Evolutionary conservation across 495 filamentous ascomycete genomes (phyloP), one percentile per base, ranked within the genome.

Genomic region (Penicillium maclennaniae): DNA sequence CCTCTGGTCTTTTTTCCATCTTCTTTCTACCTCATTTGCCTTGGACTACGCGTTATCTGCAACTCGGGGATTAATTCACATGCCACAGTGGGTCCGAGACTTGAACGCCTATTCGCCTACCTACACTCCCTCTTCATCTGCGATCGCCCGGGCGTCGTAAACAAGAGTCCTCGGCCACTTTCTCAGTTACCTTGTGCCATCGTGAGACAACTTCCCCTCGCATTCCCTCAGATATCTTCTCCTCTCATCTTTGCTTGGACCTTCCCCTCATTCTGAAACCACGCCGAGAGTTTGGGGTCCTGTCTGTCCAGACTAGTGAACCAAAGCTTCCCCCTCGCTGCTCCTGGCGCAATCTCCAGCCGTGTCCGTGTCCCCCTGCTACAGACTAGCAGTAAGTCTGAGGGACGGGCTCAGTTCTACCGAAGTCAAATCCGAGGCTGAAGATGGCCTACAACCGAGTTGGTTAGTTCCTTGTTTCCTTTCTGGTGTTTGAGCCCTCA

Each of bases 401-500:
- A 47, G 56, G 62, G 63, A 58, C 56, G 61, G 52, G 50, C 54
- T 59, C 53, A 56, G 45, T 57, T 65, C 58, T 55, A 45, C 51
- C 59, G 43, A 55, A 56, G 59, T 54, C 42, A 53, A 55, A 48
- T 34, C 58, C 59, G 45, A 56, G 54, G 55, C 65, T 47, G 43
- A 52, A 53, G 20, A 75, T 75, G 72, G 68, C 84, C 66, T 88
- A 88, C 73, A 87, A 87, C 78, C 83, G 84, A 49, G 70, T 87
- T 78, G 82, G 86, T 84, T 73, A 74, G 85, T 83, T 53, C 59
- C 20, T 31, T 53, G 37, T 49, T 59, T 27, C 40, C 41, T 58
- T 48, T 50, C 28, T 51, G 27, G 19, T 54, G 34, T 38, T 37
- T 16, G 3, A 21, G 47, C 45, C 48, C 39, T 43, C 36, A 39